phyloP scores from a whole-genome alignment of 805 yeast species.

The Candida silvicultrix region DNA sequence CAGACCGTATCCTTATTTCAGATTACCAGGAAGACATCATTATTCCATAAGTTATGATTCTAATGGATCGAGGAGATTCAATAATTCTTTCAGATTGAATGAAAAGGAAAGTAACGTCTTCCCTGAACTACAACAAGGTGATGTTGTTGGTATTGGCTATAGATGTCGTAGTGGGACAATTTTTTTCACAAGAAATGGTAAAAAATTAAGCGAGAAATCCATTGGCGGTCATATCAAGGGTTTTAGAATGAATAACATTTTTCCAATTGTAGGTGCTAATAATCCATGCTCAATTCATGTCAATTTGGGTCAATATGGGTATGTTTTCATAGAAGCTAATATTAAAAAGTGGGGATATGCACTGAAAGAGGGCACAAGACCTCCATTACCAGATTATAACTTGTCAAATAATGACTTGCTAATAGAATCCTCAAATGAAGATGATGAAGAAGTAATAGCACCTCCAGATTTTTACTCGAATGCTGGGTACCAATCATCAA shows the following conservation, averaged over 20 bases:
- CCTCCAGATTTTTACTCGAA: slow-evolving; percentile 22
- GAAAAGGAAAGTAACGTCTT: slow-evolving; percentile 25
- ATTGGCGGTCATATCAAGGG: background rate
- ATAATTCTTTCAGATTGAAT: slow-evolving; percentile 51
- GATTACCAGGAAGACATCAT: slow-evolving; percentile 67
- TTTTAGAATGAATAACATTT: background rate
- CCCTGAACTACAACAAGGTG: slow-evolving; percentile 41
- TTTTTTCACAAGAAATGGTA: slow-evolving; percentile 92
- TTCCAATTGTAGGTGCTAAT: slow-evolving; percentile 30
- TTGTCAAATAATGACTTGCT: slow-evolving; percentile 72
- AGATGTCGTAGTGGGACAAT: slow-evolving; percentile 75
- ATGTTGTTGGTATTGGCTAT: slow-evolving; percentile 90
- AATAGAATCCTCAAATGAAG: slow-evolving; percentile 48
- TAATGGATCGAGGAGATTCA: slow-evolving; percentile 62
- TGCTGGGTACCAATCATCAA: slow-evolving; percentile 22
- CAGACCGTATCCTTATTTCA: slow-evolving; percentile 67
- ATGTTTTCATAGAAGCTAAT: slow-evolving; percentile 75
- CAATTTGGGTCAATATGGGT: slow-evolving; percentile 73
- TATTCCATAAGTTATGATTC: slow-evolving; percentile 72
- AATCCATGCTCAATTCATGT: slow-evolving; percentile 38
- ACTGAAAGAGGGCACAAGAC: slow-evolving; percentile 65
- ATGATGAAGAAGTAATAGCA: slow-evolving; percentile 20
- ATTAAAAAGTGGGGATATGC: slow-evolving; percentile 85
- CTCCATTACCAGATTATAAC: slow-evolving; percentile 93
- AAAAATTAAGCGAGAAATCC: slow-evolving; percentile 57